Conservation (phyloP, 768 basidiomycete species). For the Mycena polygramma region DNA sequence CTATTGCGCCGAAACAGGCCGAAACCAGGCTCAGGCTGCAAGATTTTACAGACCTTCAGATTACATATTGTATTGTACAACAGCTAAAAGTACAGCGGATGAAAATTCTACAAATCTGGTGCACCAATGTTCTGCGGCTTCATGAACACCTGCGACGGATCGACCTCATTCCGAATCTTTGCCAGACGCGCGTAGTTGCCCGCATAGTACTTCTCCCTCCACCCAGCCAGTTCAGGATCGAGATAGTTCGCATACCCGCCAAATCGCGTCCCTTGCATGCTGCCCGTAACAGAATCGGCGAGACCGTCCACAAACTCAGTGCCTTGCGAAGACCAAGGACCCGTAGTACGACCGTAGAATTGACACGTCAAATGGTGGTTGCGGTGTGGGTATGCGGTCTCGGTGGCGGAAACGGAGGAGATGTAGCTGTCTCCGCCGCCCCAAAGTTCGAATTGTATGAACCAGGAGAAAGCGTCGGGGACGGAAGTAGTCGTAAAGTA, state of each 20-base stretch:
- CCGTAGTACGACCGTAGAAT: slow-evolving; percentile 25
- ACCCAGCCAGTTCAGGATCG: slow-evolving; percentile 38
- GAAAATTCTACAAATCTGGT: not conserved
- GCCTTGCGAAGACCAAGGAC: slow-evolving; percentile 10
- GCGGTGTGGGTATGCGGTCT: slow-evolving; percentile 32
- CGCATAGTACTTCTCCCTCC: slow-evolving; percentile 40
- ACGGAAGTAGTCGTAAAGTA: slow-evolving; percentile 3
- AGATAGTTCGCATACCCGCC: slow-evolving; percentile 45
- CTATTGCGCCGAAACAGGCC: not conserved
- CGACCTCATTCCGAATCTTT: slow-evolving; percentile 30
- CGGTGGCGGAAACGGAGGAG: slow-evolving; percentile 9
- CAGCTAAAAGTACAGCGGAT: not conserved
- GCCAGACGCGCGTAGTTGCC: slow-evolving; percentile 32
- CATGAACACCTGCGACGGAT: slow-evolving; percentile 38
- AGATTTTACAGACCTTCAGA: no score
- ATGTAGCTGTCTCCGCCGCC: slow-evolving; percentile 34
- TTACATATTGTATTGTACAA: not conserved
- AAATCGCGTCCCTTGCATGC: slow-evolving; percentile 11
- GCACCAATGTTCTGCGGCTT: slow-evolving; percentile 30
- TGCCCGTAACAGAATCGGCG: slow-evolving; percentile 11
- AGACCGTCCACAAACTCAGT: slow-evolving; percentile 25
- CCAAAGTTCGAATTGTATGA: slow-evolving; percentile 35
- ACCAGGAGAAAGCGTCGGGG: slow-evolving; percentile 24
- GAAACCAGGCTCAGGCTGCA: no score
- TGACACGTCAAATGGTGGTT: slow-evolving; percentile 28